Percentiles rank a stretch among this genome's conserved stretches.
These are phyloP conservation scores for Sclerotinia sclerotiorum DNA, from an alignment of 2,329 filamentous ascomycete species.

Conservation along the genomic window DNA sequence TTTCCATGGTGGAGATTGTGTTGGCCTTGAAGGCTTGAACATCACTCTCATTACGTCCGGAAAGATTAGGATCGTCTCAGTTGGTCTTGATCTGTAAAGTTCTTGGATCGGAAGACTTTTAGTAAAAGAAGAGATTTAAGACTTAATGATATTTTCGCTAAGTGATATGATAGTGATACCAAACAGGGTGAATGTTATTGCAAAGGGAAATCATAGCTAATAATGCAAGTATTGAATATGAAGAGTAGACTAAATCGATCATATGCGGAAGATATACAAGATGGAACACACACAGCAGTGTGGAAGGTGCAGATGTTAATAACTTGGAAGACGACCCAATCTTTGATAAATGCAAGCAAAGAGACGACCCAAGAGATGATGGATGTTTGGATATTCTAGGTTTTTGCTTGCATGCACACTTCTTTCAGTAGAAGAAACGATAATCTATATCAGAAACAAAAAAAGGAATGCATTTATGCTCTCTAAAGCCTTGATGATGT, in stretches of 20 bases:
- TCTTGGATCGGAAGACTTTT: not conserved
- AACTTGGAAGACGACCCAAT: not conserved
- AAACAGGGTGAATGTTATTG: too few relatives aligned
- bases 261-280: not conserved
- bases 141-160: not conserved
- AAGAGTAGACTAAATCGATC: not conserved
- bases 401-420: too few relatives aligned
- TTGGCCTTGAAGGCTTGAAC: not conserved
- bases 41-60: not conserved
- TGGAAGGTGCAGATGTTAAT: not conserved
- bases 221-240: not conserved
- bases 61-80: not conserved
- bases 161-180: too few relatives aligned
- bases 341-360: not conserved
- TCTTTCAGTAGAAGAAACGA: not conserved
- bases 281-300: not conserved
- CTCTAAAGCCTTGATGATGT: not conserved
- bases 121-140: not conserved
- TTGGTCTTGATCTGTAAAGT: not conserved
- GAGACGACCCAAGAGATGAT: not conserved
- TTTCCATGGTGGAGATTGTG: not conserved
- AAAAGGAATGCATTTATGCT: not conserved
- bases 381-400: not conserved
- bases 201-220: too few relatives aligned
- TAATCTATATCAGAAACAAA: not conserved